Base-by-base conservation (phyloP, 441 rosid species). In the Eutrema salsugineum region DNA sequence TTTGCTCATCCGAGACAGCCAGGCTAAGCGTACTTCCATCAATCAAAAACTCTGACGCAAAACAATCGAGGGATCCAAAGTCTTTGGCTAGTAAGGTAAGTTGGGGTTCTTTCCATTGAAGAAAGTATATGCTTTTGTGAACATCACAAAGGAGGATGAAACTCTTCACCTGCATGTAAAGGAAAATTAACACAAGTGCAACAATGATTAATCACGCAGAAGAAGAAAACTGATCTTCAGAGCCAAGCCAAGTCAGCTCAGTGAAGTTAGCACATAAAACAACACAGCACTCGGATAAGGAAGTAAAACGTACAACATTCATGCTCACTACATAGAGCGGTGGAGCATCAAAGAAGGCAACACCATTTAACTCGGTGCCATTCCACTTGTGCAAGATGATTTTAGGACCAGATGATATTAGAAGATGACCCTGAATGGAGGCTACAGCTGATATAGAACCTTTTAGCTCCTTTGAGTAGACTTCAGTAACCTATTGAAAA, bases 381-480 rank as follows among this genome's bases (percentile, higher is more conserved):
- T 78, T 88, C 98, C 99, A 95, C 63, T 85, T 85, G 85, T 95
- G 99, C 79, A 95, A 82, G 79, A 88, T 90, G 72, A 95, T 84
- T 84, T 93, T 95, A n/a, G 98, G 99, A 80, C 99, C 99, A 64
- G 97, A 87, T 67, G 98, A 97, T 82, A 95, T 86, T 78, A 95
- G 73, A 60, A 95, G 90, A 79, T 88, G 96, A 55, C 99, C 99
- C 90, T 95, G 97, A 81, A 95, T 97, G 49, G 99, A 83, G 68
- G 99, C 97, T 77, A 95, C 85, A 77, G 99, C 99, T 66, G 99
- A 95, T 83, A 95, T 91, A 63, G 97, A 97, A 78, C 98, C 98
- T 81, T 93, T 95, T 79, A 93, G 82, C 82, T 95, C 98, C 83
- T 87, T 95, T n/a, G 97, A 89, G 82, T 93, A 95, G 53, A 93